A percentile compares a stretch with the other conserved stretches of the same genome.
Conservation (phyloP, 495 filamentous ascomycete genomes). For the Rusavskia elegans region DNA sequence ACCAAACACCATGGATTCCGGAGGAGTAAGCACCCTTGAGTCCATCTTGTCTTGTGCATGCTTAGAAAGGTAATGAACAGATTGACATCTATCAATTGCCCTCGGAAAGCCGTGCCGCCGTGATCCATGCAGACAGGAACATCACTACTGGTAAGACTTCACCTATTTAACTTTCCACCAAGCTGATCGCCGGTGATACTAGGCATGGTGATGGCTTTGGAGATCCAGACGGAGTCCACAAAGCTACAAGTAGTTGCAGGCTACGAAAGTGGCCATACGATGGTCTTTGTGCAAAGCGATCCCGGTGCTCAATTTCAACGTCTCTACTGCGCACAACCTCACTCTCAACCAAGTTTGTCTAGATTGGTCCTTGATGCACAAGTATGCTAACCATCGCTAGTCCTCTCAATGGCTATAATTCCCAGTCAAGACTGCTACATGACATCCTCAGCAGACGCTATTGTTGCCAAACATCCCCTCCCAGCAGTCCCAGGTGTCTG, state of each 20-base stretch:
- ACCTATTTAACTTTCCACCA: background rate
- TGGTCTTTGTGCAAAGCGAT: conserved; percentile 31
- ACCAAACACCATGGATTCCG: conserved; percentile 60
- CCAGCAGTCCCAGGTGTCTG: conserved; percentile 17
- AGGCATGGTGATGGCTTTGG: conserved; percentile 84
- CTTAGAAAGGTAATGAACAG: conserved; percentile 17
- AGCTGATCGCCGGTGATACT: background rate
- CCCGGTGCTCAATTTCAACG: conserved; percentile 35
- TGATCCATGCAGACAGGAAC: conserved; percentile 38
- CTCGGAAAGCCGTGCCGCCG: conserved; percentile 47
- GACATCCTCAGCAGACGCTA: conserved; percentile 70
- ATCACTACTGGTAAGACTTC: conserved; percentile 37
- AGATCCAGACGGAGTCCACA: conserved; percentile 23
- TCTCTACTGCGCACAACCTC: conserved; percentile 48
- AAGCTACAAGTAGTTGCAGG: conserved; percentile 47
- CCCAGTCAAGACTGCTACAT: conserved; percentile 46
- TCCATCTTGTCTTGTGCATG: background rate
- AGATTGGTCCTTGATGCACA: background rate
- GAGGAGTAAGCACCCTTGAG: conserved; percentile 33
- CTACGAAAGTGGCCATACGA: conserved; percentile 72
- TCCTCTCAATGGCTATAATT: conserved; percentile 59
- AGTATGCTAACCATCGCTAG: conserved; percentile 8
- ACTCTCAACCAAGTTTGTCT: conserved; percentile 50
- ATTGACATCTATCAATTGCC: conserved; percentile 83
- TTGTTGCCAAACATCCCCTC: conserved; percentile 47